phyloP scores from a whole-genome alignment of 208 protist species.

The Trypanosoma boissoni region DNA sequence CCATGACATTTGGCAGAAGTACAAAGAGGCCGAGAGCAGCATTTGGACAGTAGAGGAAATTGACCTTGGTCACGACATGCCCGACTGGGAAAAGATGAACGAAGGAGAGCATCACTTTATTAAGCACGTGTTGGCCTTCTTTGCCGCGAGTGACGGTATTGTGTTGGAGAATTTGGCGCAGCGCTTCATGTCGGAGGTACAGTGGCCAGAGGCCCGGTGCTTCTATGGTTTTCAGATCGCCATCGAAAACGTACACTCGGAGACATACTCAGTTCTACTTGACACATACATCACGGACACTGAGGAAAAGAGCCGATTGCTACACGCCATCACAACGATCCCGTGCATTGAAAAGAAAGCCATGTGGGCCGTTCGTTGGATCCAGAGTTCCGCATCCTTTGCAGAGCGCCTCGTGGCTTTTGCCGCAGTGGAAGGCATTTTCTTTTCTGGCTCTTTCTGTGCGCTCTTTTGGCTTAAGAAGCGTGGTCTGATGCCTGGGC shows the following conservation, averaged over 20 bases:
- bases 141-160: slow-evolving; percentile 98
- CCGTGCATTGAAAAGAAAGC: slow-evolving; percentile 98
- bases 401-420: slow-evolving; percentile 97
- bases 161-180: slow-evolving; percentile 98
- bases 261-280: slow-evolving; percentile 92
- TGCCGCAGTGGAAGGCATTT: slow-evolving; percentile 99
- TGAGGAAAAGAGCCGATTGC: slow-evolving; percentile 91
- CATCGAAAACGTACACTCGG: slow-evolving; percentile 99
- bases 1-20: slow-evolving; percentile 98
- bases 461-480: slow-evolving; percentile 99
- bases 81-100: slow-evolving; percentile 96
- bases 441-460: slow-evolving; percentile 99
- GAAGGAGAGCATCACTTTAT: slow-evolving; percentile 98
- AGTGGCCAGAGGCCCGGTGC: slow-evolving; percentile 97
- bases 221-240: slow-evolving; percentile 99
- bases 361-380: slow-evolving; percentile 96
- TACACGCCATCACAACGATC: slow-evolving; percentile 97
- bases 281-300: slow-evolving; percentile 97
- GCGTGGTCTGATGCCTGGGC: slow-evolving; percentile 98
- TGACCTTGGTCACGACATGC: slow-evolving; percentile 93
- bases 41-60: slow-evolving; percentile 99
- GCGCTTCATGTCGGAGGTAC: slow-evolving; percentile 97
- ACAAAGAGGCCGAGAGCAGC: slow-evolving; percentile 98
- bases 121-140: slow-evolving; percentile 98
- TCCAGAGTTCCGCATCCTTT: slow-evolving; percentile 78